Conservation (phyloP, 495 filamentous ascomycete species). For the Aspergillus haitiensis region DNA sequence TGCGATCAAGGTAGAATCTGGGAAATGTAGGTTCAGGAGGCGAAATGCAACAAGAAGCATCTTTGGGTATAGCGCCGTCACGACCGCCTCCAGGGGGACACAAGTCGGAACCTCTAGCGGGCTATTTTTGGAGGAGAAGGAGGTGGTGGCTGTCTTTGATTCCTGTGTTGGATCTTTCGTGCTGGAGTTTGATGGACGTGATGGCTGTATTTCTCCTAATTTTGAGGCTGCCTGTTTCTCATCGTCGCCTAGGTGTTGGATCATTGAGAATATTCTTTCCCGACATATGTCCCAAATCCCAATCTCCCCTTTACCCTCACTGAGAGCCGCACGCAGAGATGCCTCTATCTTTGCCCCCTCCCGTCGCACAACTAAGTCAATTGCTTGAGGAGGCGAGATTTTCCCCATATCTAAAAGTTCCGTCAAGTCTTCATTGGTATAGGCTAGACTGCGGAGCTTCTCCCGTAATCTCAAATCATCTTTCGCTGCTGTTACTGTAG, state of each 20-base stretch:
- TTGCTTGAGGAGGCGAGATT: slow-evolving; percentile 28
- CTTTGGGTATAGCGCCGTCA: slow-evolving; percentile 66
- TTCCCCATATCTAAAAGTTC: slow-evolving; percentile 19
- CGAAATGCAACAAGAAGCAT: slow-evolving; percentile 64
- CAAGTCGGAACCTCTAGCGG: slow-evolving; percentile 32
- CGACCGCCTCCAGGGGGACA: slow-evolving; percentile 52
- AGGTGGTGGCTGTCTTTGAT: slow-evolving; percentile 15
- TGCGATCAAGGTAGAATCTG: slow-evolving; percentile 59
- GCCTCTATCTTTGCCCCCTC: slow-evolving; percentile 33
- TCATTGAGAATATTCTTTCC: slow-evolving; percentile 65
- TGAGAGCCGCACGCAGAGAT: slow-evolving; percentile 30
- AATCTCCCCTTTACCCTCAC: slow-evolving; percentile 57
- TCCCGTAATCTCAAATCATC: not conserved
- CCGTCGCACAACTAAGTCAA: slow-evolving; percentile 31
- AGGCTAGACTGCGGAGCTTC: slow-evolving; percentile 11
- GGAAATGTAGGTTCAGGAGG: slow-evolving; percentile 61
- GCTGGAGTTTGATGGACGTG: not conserved
- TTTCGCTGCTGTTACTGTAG: not conserved
- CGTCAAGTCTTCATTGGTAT: slow-evolving; percentile 27
- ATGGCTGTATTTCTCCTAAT: not conserved
- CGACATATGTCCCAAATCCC: slow-evolving; percentile 73
- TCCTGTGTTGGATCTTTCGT: not conserved
- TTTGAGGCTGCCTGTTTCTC: not conserved
- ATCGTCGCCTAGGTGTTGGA: slow-evolving; percentile 40
- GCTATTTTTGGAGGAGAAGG: not conserved